These are phyloP conservation scores for Aureobasidium pullulans DNA, from an alignment of 2,329 filamentous ascomycete species.

Conservation along the genomic window DNA sequence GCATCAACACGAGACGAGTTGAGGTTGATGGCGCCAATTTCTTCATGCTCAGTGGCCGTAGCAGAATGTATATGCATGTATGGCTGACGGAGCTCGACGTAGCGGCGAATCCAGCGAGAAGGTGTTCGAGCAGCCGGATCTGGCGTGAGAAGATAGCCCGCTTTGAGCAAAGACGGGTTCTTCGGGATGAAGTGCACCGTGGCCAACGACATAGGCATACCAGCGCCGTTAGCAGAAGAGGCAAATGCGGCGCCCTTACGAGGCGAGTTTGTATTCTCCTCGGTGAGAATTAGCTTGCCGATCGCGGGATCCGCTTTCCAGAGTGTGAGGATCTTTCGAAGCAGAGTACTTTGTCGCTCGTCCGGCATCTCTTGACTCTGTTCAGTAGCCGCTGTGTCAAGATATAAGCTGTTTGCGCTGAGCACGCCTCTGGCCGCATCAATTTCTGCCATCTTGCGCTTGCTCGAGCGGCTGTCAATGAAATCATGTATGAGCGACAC, in stretches of 20 bases:
- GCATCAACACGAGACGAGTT: constrained; percentile 87
- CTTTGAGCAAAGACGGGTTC: constrained; percentile 65
- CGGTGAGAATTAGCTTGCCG: constrained; percentile 39
- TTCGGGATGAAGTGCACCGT: constrained; percentile 73
- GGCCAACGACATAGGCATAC: constrained; percentile 59
- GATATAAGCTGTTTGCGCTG: constrained; percentile 29
- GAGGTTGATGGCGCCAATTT: constrained; percentile 81
- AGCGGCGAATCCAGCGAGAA: constrained; percentile 81
- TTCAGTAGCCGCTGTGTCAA: constrained; percentile 17
- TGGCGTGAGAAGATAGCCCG: constrained; percentile 76
- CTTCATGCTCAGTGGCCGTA: constrained; percentile 60
- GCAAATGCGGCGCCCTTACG: constrained; percentile 49
- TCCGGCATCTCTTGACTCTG: constrained; percentile 22
- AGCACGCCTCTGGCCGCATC: constrained; percentile 64
- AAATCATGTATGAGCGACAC: constrained; percentile 89
- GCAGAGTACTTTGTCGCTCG: constrained; percentile 33
- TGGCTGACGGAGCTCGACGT: constrained; percentile 82
- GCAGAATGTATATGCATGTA: constrained; percentile 86
- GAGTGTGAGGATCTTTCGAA: constrained; percentile 52
- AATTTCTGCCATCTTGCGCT: constrained; percentile 68
- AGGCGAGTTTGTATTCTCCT: constrained; percentile 58
- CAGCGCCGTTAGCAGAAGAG: constrained; percentile 29
- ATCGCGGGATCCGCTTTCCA: constrained; percentile 48
- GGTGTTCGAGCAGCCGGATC: constrained; percentile 63
- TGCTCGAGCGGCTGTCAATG: constrained; percentile 65